Evolutionary conservation across 2,329 filamentous ascomycete species (phyloP).

Genomic region (Graphiopsis chlorocephala): DNA sequence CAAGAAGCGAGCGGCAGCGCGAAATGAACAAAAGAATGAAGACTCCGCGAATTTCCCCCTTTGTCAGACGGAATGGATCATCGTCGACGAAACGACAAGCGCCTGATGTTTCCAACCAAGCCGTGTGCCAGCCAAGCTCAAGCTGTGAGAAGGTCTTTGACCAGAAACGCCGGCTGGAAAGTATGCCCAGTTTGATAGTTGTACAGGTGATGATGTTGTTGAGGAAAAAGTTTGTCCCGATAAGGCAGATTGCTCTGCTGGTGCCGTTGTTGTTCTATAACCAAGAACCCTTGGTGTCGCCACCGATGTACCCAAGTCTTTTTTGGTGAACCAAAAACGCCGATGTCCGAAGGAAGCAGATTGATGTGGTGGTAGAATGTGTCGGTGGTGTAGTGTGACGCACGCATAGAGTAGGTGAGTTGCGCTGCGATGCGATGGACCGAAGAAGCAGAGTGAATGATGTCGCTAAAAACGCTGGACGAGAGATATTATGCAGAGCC

Average conservation of each 20-base stretch:
- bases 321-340: conserved; percentile 13
- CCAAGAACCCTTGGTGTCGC: conserved; percentile 17
- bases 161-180: conserved; percentile 13
- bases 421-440: conserved; percentile 1
- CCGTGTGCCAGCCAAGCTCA: neutral
- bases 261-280: conserved; percentile 15
- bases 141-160: neutral
- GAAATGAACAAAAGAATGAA: neutral
- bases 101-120: conserved; percentile 11
- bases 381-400: neutral
- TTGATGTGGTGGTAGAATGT: neutral
- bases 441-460: conserved; percentile 11
- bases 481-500: conserved; percentile 19
- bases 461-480: conserved; percentile 19
- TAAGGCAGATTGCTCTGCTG: conserved; percentile 18
- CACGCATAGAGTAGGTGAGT: neutral
- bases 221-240: conserved; percentile 3
- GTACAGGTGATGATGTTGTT: conserved; percentile 13
- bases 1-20: conserved; percentile 12
- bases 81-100: conserved; percentile 13
- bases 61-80: conserved; percentile 7
- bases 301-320: conserved; percentile 15
- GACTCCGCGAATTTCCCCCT: neutral
- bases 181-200: conserved; percentile 15
- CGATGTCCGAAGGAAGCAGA: conserved; percentile 9